Base-by-base conservation (phyloP, 2,329 filamentous ascomycete species). In the Fusarium multiceps region DNA sequence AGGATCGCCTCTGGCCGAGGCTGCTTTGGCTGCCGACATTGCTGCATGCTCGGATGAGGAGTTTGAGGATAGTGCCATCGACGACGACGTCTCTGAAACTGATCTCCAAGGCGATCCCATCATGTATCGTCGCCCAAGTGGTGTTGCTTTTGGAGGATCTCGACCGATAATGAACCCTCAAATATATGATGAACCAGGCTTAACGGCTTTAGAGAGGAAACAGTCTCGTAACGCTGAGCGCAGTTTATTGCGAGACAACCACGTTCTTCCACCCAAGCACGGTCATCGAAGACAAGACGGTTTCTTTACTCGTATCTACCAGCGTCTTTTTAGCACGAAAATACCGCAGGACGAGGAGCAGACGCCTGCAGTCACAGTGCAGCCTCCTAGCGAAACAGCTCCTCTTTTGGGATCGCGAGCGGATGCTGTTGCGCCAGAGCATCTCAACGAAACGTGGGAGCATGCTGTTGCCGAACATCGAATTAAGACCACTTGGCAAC, bases 401-500 rank as follows among this genome's bases (percentile, higher is more conserved):
- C 81, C 84, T 11, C 74, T 85, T n/a, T 72, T 85, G 4, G 68
- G 65, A 18, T 18, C 80, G 77, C 34, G 79, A 80, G 71, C 78
- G 77, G 48, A 70, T 63, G 82, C 83, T 13, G 82, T 83, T 23
- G 81, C 82, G 41, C 83, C 83, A 59, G 83, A 85, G 7, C 87
- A 89, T 47, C 83, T 94, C 53, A 88, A 91, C 72, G 86, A 89
- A 74, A 91, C 93, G 76, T 97, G 93, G 93, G 91, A 95, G 67
- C 92, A 94, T 66, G 95, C 94, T 0, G 92, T 98, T 13, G 87
- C 89, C 1, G 88, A 91, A 0, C 93, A 94, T 13, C 87, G 89
- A 76, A 94, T 98, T 70, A 90, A 91, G 55, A 98, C 94, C 7
- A 97, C 93, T 7, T 98, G 94, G 94, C 90, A 92, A 79, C 89